A percentile compares a stretch with the other conserved stretches of the same genome.
Evolutionary conservation across 345 rosid genomes (phyloP).

Genomic region (Punica granatum): DNA sequence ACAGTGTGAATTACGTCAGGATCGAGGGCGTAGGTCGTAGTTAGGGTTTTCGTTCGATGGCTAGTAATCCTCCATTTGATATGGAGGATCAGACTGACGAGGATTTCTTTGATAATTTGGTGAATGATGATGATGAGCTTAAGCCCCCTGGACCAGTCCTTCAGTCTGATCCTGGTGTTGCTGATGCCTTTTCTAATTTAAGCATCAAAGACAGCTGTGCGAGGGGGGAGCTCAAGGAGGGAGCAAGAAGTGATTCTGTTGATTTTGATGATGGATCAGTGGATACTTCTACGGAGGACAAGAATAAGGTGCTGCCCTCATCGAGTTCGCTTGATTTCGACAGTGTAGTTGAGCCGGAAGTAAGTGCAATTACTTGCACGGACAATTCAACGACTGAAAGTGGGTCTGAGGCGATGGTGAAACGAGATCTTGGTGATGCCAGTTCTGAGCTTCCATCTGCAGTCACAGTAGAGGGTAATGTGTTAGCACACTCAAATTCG

Average conservation of each 20-base stretch:
- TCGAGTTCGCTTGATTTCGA: constrained; percentile 17
- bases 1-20: constrained; percentile 16
- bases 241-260: constrained; percentile 12
- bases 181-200: constrained; percentile 53
- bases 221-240: constrained; percentile 23
- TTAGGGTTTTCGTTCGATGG: constrained; percentile 42
- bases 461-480: constrained; percentile 8
- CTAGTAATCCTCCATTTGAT: constrained; percentile 66
- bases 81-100: constrained; percentile 97
- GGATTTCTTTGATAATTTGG: constrained; percentile 94
- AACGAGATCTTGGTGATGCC: constrained; percentile 3
- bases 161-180: constrained; percentile 44
- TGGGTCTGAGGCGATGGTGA: neutral
- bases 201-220: constrained; percentile 29
- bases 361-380: neutral
- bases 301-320: constrained; percentile 14
- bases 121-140: constrained; percentile 48
- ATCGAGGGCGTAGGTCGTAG: constrained; percentile 9
- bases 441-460: neutral
- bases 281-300: neutral
- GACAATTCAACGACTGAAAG: constrained; percentile 5
- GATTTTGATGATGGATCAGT: constrained; percentile 12
- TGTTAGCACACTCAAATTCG: constrained; percentile 16
- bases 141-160: constrained; percentile 11
- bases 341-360: constrained; percentile 6